A percentile compares a stretch with the other conserved stretches of the same genome.
Evolutionary conservation across 768 basidiomycete species (phyloP).

Genomic region (Clitopilus hobsonii): DNA sequence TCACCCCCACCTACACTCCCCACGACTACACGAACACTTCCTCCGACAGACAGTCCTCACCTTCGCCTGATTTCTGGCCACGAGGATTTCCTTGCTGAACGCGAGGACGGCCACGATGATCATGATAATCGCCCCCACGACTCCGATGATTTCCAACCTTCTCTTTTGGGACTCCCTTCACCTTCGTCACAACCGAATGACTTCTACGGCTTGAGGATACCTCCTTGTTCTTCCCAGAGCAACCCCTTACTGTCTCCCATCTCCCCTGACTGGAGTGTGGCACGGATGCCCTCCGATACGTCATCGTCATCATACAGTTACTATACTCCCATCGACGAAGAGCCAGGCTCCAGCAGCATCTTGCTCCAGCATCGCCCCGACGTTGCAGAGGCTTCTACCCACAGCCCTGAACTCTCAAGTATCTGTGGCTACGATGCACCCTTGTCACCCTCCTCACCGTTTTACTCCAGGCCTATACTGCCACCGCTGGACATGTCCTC

Average conservation of each 20-base stretch:
- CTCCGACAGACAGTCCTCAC: slow-evolving; percentile 26
- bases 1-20: slow-evolving; percentile 41
- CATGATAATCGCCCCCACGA: background rate
- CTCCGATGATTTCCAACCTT: background rate
- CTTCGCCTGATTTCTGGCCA: slow-evolving; percentile 7
- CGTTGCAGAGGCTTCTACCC: background rate
- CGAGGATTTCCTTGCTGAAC: slow-evolving; percentile 2
- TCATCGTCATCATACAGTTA: background rate
- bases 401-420: slow-evolving; percentile 2
- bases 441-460: background rate
- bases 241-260: slow-evolving; percentile 5
- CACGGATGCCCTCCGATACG: slow-evolving; percentile 1
- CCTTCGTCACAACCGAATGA: background rate
- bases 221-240: background rate
- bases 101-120: slow-evolving; percentile 6
- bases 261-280: slow-evolving; percentile 3
- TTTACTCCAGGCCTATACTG: slow-evolving; percentile 11
- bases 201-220: background rate
- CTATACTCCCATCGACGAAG: background rate
- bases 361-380: slow-evolving; percentile 1
- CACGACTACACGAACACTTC: slow-evolving; percentile 28
- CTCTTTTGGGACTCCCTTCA: background rate
- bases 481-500: slow-evolving; percentile 12
- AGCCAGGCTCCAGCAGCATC: background rate
- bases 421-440: slow-evolving; percentile 1